Evolutionary conservation across 306 rosid genomes (phyloP), one percentile per base, ranked within the genome.

Genomic region (Albizia julibrissin): DNA sequence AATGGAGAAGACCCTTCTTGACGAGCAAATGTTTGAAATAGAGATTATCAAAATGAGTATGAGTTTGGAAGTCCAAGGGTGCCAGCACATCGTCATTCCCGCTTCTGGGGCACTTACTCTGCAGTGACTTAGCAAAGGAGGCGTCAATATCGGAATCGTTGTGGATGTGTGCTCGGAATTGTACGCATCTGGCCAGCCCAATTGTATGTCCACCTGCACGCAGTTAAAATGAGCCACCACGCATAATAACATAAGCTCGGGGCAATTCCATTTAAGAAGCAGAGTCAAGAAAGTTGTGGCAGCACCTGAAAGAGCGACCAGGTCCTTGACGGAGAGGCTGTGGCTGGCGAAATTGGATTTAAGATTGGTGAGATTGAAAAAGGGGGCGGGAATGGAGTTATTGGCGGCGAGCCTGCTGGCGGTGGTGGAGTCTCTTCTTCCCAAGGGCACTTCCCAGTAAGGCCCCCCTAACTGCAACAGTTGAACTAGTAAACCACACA

Each of bases 261-360:
- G 21, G 26, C 6, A 61, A 61, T 26, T 24, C 10, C n/a, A 8
- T 31, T 58, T 58, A 15, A 9, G 29, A 22, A 3, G 13, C 14
- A 54, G 11, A n/a, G 1, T 59, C 6, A 56, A 56, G 64, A n/a
- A n/a, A 56, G 6, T 37, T 37, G 64, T 8, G 1, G 24, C 6
- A 7, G 76, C 69, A 89, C 94, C 94, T 79, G 91, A 80, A 67
- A 91, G 92, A 69, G 91, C 90, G 18, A 91, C 92, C 87, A 91
- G 81, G 59, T 91, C 72, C 56, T 52, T 84, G 4, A 76, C 77
- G 0, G 90, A 89, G 82, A 91, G 92, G 22, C 88, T 88, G 1
- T 86, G 89, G 7, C 56, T 76, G 14, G 89, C 79, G 37, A 89
- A 91, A 72, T 80, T 91, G n/a, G 78, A 29, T 64, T 22, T 61